Base-by-base conservation (phyloP, 2,329 filamentous ascomycete species). In the Penicillium expansum region DNA sequence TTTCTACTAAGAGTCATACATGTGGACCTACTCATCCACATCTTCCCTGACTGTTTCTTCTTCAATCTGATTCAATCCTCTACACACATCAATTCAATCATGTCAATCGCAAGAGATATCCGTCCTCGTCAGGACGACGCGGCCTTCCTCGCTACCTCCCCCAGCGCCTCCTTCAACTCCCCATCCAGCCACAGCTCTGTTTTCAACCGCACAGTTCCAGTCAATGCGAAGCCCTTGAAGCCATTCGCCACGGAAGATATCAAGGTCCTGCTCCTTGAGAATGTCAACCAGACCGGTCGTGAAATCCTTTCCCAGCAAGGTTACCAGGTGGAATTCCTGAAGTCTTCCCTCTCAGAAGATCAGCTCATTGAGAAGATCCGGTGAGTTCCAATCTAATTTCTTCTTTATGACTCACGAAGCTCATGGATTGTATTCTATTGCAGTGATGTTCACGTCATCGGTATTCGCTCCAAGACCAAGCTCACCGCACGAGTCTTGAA, bases 391-490 rank as follows among this genome's bases (percentile, higher is more conserved):
- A 35, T 35, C 18, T n/a, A 24, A 44, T 10, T 4, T n/a, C 30
- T 13, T 29, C 11, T 20, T 18, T 5, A 29, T 52, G 49, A 52
- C 20, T 52, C 49, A 52, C 20, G 8, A 9, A 35, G 29, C 38
- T 52, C 16, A 51, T 33, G 20, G 10, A 56, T 56, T 45, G 8
- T 8, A 5, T 30, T 10, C 5, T 18, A 13, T 39, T 32, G 4
- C 27, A 96, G 91, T 60, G 90, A 97, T 73, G 90, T 97, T 29
- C 94, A 99, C 72, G 94, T 97, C 69, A 94, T 99, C 72, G 94
- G 94, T 64, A 97, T 99, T 69, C 90, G 94, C 63, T 97, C 93
- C 58, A 99, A 99, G 82, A 99, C 94, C 33, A 96, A 94, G 79
- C 84, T 99, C 72, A 93, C 87, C 9, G 87, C 89, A 61, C 88